phyloP scores from a whole-genome alignment of 352 stramenopile genomes.

The Phytophthora colocasiae region DNA sequence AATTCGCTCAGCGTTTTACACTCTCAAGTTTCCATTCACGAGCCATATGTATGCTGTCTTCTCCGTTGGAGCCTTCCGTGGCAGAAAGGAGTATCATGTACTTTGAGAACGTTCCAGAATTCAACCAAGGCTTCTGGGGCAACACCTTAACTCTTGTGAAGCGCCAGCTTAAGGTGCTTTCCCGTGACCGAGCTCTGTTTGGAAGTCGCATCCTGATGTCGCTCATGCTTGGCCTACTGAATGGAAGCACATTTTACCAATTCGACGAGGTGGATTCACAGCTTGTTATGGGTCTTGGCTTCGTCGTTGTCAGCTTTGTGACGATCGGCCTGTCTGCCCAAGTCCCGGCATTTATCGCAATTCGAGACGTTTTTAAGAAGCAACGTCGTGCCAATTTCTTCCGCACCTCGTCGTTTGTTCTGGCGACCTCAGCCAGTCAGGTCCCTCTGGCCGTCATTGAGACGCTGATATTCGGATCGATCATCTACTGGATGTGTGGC shows the following conservation, averaged over 20 bases:
- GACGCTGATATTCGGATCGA: slow-evolving; percentile 72
- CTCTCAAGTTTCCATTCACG: neutral
- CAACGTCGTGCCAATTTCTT: slow-evolving; percentile 90
- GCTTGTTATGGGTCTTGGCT: slow-evolving; percentile 83
- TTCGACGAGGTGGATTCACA: slow-evolving; percentile 54
- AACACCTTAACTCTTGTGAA: neutral
- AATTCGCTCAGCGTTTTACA: neutral
- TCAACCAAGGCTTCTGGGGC: slow-evolving; percentile 4
- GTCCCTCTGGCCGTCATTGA: slow-evolving; percentile 68
- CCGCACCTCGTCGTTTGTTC: slow-evolving; percentile 77
- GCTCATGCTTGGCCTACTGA: slow-evolving; percentile 59
- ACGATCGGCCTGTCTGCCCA: slow-evolving; percentile 78
- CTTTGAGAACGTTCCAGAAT: neutral
- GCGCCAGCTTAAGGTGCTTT: slow-evolving; percentile 4
- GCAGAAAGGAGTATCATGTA: neutral
- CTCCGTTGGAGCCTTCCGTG: neutral
- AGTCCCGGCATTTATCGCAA: slow-evolving; percentile 80
- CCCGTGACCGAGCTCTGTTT: neutral
- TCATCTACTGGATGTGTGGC: slow-evolving; percentile 61
- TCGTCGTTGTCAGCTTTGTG: slow-evolving; percentile 84
- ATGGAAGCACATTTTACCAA: slow-evolving; percentile 67
- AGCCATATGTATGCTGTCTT: neutral
- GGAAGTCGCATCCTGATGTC: slow-evolving; percentile 52
- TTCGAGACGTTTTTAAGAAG: slow-evolving; percentile 86
- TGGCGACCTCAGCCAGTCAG: slow-evolving; percentile 58